Evolutionary conservation across 2,329 filamentous ascomycete genomes (phyloP), one percentile per base, ranked within the genome.

Genomic region (Alternaria hordeiaustralica): DNA sequence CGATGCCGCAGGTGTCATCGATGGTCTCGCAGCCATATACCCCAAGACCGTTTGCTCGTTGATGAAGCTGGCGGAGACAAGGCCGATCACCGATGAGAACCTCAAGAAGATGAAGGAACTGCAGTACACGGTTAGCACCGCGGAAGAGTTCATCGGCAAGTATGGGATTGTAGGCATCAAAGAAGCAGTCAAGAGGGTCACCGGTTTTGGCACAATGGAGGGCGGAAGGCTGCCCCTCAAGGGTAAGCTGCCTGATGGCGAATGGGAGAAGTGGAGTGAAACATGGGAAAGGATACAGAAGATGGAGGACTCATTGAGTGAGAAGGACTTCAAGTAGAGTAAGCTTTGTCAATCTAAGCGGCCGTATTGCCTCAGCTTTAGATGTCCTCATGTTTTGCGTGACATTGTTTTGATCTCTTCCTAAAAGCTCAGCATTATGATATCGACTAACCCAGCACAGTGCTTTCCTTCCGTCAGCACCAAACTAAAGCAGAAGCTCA

Each of bases 91-190:
- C 49, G 70, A 77, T 11, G 66, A 81, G 56, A 76, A 77, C 5
- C 72, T 86, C 7, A 76, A 81, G 45, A 85, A 87, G 77, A 84
- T 87, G 50, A 82, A 86, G 46, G 74, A 82, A 36, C 72, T 90
- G 69, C 89, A 91, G 77, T 90, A 85, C 75, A 85, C 83, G 63
- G 84, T 90, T 51, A 89, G 87, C 69, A 81, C 83, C 4, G 85
- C 88, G 28, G 88, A 90, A 76, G 88, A 90, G 78, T 79, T 88
- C 49, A 84, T 91, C 58, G 88, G 85, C 0, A 84, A 80, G 65
- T 87, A 84, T 75, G 88, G 89, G 0, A 87, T 87, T 0, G 84
- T 90, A 0, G 89, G 89, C 2, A 89, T 91, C 74, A 90, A 90
- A 76, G 89, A 91, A 78, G 88, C 85, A 0, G 82, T 88, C 6